Percentiles rank a stretch among this genome's conserved stretches.
phyloP scores from a whole-genome alignment of 225 moss, liverwort and hornwort genomes.

The Neckera pumila region DNA sequence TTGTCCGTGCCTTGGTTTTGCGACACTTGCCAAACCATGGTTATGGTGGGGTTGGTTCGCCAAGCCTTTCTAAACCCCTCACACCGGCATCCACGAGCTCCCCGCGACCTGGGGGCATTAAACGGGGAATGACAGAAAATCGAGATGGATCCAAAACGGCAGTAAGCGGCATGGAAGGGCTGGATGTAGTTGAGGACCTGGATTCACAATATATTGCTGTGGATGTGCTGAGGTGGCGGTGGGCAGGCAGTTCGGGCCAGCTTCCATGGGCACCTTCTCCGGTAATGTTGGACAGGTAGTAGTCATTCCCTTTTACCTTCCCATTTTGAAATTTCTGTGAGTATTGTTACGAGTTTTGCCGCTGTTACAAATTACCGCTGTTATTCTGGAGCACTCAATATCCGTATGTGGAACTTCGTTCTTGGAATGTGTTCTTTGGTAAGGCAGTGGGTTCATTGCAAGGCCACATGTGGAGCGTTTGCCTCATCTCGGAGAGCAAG shows the following conservation, averaged over 20 bases:
- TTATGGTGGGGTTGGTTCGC: constrained; percentile 47
- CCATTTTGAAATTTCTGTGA: background rate
- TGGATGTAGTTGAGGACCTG: constrained; percentile 67
- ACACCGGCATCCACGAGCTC: constrained; percentile 65
- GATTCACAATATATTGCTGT: constrained; percentile 63
- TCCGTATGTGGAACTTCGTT: background rate
- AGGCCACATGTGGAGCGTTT: constrained; percentile 94
- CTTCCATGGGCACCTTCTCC: constrained; percentile 92
- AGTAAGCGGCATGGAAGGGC: constrained; percentile 52
- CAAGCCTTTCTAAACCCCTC: constrained; percentile 60
- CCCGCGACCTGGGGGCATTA: constrained; percentile 56
- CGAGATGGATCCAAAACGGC: constrained; percentile 71
- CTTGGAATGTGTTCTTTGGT: constrained; percentile 23
- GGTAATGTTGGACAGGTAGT: constrained; percentile 96
- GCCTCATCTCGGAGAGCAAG: constrained; percentile 87
- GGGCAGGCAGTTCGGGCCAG: constrained; percentile 78
- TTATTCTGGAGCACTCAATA: background rate
- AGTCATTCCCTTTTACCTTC: background rate
- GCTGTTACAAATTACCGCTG: background rate
- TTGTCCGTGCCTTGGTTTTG: constrained; percentile 87
- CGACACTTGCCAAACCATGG: constrained; percentile 72
- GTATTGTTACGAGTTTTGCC: background rate
- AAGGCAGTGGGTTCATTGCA: constrained; percentile 92
- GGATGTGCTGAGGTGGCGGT: constrained; percentile 85
- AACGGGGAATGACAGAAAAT: constrained; percentile 58